Evolutionary conservation across 345 rosid species (phyloP).

Genomic region (Sisymbrium altissimum): DNA sequence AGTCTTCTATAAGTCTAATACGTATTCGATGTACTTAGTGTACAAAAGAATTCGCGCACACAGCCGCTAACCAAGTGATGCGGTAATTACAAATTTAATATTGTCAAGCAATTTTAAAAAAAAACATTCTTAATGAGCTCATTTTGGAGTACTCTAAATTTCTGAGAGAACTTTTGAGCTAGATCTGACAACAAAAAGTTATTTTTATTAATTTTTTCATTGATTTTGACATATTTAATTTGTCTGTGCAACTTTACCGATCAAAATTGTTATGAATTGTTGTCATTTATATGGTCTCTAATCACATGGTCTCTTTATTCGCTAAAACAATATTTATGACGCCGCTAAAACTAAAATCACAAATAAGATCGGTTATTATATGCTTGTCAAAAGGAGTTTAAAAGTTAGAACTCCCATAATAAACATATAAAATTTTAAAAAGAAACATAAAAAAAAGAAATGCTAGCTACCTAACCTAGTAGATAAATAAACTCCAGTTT

Average conservation of each 20-base stretch:
- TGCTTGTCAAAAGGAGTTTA: neutral
- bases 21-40: neutral
- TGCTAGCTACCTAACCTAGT: conserved; percentile 29
- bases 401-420: neutral
- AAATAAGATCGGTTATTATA: neutral
- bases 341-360: neutral
- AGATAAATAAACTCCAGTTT: conserved; percentile 18
- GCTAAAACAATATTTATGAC: neutral
- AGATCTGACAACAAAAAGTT: neutral
- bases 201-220: neutral
- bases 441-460: neutral
- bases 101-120: neutral
- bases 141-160: neutral
- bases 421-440: neutral
- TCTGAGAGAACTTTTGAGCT: neutral
- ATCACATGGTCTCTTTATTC: neutral
- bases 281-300: neutral
- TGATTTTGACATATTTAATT: neutral
- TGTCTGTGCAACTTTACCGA: neutral
- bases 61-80: neutral
- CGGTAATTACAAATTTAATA: neutral
- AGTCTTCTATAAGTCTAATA: neutral
- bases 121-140: neutral
- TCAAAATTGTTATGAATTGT: neutral
- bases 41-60: neutral